Evolutionary conservation across 352 stramenopile species (phyloP).

Genomic region (Pythium dissimile): DNA sequence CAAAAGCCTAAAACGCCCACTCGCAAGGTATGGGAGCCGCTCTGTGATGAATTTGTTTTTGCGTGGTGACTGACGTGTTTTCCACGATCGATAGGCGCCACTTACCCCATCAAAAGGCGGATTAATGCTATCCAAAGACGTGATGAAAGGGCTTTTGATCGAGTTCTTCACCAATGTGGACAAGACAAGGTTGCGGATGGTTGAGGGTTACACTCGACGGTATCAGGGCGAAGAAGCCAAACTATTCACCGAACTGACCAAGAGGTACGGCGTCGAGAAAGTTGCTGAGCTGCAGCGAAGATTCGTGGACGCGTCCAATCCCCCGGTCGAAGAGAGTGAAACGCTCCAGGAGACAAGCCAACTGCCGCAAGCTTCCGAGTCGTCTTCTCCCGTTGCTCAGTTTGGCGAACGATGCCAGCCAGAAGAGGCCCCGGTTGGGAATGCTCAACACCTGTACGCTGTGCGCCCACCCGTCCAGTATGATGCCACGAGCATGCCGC

Average conservation of each 20-base stretch:
- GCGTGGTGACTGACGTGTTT: not conserved
- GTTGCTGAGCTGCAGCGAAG: conserved; percentile 34
- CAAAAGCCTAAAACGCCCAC: not conserved
- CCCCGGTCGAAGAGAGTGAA: conserved; percentile 20
- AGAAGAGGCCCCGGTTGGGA: too few species aligned
- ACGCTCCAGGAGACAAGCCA: not conserved
- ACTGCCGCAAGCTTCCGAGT: not conserved
- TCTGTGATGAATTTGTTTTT: not conserved
- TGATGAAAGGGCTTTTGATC: conserved; percentile 48
- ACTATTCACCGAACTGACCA: conserved; percentile 61
- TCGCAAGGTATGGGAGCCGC: conserved; percentile 5
- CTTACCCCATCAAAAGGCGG: not conserved
- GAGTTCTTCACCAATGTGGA: conserved; percentile 68
- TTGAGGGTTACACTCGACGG: conserved; percentile 57
- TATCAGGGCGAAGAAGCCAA: conserved; percentile 65
- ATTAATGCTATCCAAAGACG: not conserved
- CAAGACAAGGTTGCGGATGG: conserved; percentile 57
- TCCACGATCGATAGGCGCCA: too few species aligned
- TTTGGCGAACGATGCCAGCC: too few species aligned
- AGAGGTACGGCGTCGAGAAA: conserved; percentile 53
- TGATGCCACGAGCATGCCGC: too few species aligned
- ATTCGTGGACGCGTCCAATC: conserved; percentile 7
- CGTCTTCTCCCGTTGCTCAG: too few species aligned
- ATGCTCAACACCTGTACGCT: too few species aligned
- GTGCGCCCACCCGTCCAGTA: too few species aligned